These are phyloP conservation scores for Austropuccinia psidii DNA, from an alignment of 1,284 basidiomycete species.

Conservation along the genomic window DNA sequence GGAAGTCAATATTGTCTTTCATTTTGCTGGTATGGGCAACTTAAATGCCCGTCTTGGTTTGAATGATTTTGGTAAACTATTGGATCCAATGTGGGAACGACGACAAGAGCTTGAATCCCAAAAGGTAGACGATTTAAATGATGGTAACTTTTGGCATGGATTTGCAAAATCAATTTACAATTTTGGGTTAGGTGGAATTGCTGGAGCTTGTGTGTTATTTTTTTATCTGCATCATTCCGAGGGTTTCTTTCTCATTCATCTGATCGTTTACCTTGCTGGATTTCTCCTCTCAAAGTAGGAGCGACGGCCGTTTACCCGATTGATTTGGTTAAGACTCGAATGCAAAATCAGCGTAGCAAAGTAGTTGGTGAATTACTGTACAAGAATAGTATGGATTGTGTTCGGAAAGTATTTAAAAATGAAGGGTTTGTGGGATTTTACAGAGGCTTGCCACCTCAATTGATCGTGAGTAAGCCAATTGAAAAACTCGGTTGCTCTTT, in stretches of 20 bases:
- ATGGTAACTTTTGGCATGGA: conserved; percentile 38
- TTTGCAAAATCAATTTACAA: conserved; percentile 58
- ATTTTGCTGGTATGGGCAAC: conserved; percentile 77
- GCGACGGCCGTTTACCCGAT: conserved; percentile 91
- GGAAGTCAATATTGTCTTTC: conserved; percentile 91
- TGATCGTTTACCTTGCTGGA: too few species aligned
- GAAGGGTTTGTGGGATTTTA: conserved; percentile 92
- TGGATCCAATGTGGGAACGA: conserved; percentile 70
- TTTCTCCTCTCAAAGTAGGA: conserved; percentile 54
- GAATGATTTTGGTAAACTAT: conserved; percentile 76
- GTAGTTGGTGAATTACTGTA: conserved; percentile 90
- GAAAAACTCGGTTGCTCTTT: neutral
- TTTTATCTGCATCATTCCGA: neutral
- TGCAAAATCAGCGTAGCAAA: conserved; percentile 94
- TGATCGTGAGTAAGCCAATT: conserved; percentile 59
- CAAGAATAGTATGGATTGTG: conserved; percentile 89
- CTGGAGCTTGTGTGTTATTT: conserved; percentile 57
- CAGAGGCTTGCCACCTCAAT: conserved; percentile 86
- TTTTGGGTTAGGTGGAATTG: conserved; percentile 82
- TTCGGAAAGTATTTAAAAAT: conserved; percentile 85
- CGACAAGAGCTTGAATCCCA: neutral
- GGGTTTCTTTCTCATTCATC: neutral
- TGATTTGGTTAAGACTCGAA: conserved; percentile 75
- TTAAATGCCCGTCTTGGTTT: conserved; percentile 58
- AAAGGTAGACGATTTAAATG: conserved; percentile 30